Evolutionary conservation across 2,329 filamentous ascomycete species (phyloP).

Genomic region (Talaromyces amestolkiae): DNA sequence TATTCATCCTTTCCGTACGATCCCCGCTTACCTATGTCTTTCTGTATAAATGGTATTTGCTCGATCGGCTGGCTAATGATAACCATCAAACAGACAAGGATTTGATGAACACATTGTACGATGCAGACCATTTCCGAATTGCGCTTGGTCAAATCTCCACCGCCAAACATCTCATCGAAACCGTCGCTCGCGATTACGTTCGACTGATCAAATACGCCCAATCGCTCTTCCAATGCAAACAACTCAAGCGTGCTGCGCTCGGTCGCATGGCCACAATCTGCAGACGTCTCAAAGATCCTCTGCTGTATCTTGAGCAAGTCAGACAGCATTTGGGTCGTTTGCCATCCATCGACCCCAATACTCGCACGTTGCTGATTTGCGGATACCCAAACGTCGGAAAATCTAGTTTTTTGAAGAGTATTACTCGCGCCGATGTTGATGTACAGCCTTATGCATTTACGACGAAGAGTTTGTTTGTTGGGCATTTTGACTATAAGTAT

Average conservation of each 20-base stretch:
- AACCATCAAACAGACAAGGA: conserved; percentile 57
- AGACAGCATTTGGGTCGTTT: conserved; percentile 96
- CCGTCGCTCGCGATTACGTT: conserved; percentile 92
- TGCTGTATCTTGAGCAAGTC: conserved; percentile 94
- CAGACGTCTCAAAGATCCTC: conserved; percentile 88
- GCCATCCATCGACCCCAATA: conserved; percentile 97
- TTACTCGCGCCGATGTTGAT: conserved; percentile 92
- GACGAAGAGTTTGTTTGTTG: conserved; percentile 94
- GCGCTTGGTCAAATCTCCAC: conserved; percentile 94
- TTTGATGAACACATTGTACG: conserved; percentile 95
- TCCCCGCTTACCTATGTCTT: conserved; percentile 19
- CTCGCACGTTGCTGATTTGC: conserved; percentile 90
- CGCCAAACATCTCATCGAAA: conserved; percentile 94
- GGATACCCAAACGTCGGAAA: conserved; percentile 98
- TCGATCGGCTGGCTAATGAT: neutral
- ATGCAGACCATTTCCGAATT: conserved; percentile 96
- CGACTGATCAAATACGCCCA: conserved; percentile 95
- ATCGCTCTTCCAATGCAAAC: conserved; percentile 97
- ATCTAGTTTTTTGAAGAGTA: conserved; percentile 88
- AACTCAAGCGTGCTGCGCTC: conserved; percentile 91
- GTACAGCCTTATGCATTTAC: conserved; percentile 98
- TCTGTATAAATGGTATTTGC: neutral
- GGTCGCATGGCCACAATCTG: conserved; percentile 98
- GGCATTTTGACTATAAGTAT: conserved; percentile 97
- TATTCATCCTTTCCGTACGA: conserved; percentile 86